Evolutionary conservation across 1,284 basidiomycete species (phyloP), one percentile per base, ranked within the genome.

Genomic region (Ceratobasidium papillatum): DNA sequence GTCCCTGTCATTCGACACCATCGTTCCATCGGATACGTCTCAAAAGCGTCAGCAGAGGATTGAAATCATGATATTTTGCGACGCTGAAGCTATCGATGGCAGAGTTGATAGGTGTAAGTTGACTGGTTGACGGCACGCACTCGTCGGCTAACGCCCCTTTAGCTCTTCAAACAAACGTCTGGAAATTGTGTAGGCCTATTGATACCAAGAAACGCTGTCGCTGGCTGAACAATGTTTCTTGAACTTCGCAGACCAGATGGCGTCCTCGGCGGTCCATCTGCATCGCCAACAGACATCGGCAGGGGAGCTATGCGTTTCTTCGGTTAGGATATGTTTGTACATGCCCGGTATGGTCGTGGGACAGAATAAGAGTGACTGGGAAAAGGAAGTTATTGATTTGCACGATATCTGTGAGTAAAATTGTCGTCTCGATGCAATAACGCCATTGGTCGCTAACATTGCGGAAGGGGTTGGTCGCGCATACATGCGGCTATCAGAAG

Each of bases 381-480:
- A 54, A 12, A 54, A 54, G 19, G 52, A 54, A 7, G 52, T 32
- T 9, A 12, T 54, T 12, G 52, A 30, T 11, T 25, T 1, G 11
- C 52, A 54, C 27, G 25, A 54, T 54, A 54, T 54, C n/a, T 54
- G 52, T 54, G 52, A 27, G 45, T 47, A 47, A 47, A 5, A 7
- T 47, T 17, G 4, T n/a, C 19, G 11, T 3, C 19, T n/a, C n/a
- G n/a, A n/a, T n/a, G n/a, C n/a, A n/a, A n/a, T n/a, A n/a, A n/a
- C n/a, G n/a, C n/a, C n/a, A n/a, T n/a, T n/a, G n/a, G n/a, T n/a
- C n/a, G n/a, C n/a, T n/a, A n/a, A n/a, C n/a, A n/a, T n/a, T n/a
- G n/a, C n/a, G n/a, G n/a, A n/a, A 54, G 52, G 9, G 52, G 52
- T 54, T n/a, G 52, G 25, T 30, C 52, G 52, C n/a, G 52, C 52